Percentiles rank a stretch among this genome's conserved stretches.
phyloP scores from a whole-genome alignment of 2,329 filamentous ascomycete genomes.

The Talaromyces sp. region DNA sequence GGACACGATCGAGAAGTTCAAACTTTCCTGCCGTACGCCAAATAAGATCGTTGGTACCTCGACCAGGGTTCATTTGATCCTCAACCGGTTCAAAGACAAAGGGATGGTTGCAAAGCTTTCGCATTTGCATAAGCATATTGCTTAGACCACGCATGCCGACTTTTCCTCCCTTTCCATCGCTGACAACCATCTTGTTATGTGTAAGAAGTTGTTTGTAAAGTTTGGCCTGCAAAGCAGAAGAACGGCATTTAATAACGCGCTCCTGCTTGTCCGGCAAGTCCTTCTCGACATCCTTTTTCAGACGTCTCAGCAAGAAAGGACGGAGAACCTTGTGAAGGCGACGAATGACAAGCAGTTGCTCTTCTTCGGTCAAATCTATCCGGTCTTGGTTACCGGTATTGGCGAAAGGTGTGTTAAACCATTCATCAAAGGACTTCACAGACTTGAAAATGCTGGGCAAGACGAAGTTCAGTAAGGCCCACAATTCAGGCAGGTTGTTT shows the following conservation, averaged over 20 bases:
- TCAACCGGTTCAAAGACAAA: constrained; percentile 98
- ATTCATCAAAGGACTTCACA: constrained; percentile 96
- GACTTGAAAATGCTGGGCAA: constrained; percentile 99
- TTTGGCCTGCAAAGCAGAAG: constrained; percentile 87
- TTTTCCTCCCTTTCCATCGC: constrained; percentile 93
- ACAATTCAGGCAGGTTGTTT: constrained; percentile 93
- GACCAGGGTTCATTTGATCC: constrained; percentile 91
- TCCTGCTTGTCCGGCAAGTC: constrained; percentile 98
- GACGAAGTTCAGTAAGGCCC: constrained; percentile 98
- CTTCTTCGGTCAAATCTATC: constrained; percentile 99
- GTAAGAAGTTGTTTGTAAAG: constrained; percentile 97
- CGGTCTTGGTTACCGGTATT: constrained; percentile 97
- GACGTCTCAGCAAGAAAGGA: constrained; percentile 92
- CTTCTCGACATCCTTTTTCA: constrained; percentile 99
- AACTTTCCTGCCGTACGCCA: constrained; percentile 98
- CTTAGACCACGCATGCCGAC: constrained; percentile 88
- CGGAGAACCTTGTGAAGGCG: constrained; percentile 96
- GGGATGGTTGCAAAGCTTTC: constrained; percentile 97
- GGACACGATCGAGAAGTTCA: constrained; percentile 82
- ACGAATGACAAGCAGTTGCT: constrained; percentile 94
- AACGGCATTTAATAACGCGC: constrained; percentile 98
- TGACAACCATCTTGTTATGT: constrained; percentile 89
- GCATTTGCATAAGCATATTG: constrained; percentile 99
- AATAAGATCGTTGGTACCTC: constrained; percentile 81
- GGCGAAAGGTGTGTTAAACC: constrained; percentile 99